phyloP scores from a whole-genome alignment of 768 basidiomycete genomes.

The Lentinus brumalis region DNA sequence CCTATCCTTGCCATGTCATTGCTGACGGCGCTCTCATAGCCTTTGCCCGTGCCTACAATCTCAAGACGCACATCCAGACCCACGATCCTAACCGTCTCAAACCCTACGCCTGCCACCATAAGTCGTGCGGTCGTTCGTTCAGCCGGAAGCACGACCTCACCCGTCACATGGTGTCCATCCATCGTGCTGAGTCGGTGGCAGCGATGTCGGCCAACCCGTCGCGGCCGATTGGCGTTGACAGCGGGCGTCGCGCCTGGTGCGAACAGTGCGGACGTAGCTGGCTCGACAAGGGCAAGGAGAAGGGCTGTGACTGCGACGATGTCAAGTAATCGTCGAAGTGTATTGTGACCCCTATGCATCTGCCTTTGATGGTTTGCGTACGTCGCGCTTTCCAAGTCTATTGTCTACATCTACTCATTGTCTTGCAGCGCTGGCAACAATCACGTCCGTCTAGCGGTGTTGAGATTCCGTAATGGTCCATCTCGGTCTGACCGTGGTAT shows the following conservation, averaged over 20 bases:
- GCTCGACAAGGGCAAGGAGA: conserved; percentile 47
- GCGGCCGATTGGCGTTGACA: conserved; percentile 67
- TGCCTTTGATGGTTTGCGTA: conserved; percentile 31
- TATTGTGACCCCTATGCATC: conserved; percentile 2
- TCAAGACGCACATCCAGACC: conserved; percentile 94
- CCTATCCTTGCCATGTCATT: conserved; percentile 8
- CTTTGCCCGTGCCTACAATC: conserved; percentile 91
- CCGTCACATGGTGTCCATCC: conserved; percentile 85
- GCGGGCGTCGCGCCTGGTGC: conserved; percentile 68
- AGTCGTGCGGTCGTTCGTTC: conserved; percentile 86
- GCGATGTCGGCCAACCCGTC: conserved; percentile 43
- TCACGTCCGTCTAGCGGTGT: conserved; percentile 34
- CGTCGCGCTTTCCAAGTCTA: conserved; percentile 4
- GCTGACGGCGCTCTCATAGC: conserved; percentile 44
- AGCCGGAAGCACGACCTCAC: conserved; percentile 94
- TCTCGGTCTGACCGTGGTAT: conserved; percentile 18
- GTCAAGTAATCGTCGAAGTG: conserved; percentile 31
- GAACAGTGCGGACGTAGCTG: conserved; percentile 73
- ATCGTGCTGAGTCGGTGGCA: conserved; percentile 61
- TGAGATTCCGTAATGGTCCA: conserved; percentile 15
- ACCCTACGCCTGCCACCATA: conserved; percentile 86
- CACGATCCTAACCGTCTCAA: conserved; percentile 92
- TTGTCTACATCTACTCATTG: background rate
- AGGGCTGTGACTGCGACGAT: conserved; percentile 48
- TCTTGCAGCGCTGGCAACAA: conserved; percentile 28